Conservation (phyloP, 768 basidiomycete species). For the Lactarius hatsudake region DNA sequence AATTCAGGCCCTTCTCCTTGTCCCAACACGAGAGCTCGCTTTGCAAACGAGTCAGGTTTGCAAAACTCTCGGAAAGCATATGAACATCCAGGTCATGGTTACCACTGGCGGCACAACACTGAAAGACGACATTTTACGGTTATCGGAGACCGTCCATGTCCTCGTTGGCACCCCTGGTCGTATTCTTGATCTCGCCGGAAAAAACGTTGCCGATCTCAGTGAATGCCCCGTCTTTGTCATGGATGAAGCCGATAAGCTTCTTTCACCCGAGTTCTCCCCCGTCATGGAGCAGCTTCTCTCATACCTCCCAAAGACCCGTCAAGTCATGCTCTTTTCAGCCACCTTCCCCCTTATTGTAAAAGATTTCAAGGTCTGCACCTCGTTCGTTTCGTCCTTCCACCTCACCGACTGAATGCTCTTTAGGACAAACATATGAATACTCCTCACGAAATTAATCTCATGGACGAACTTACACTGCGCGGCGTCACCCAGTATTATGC, state of each 20-base stretch:
- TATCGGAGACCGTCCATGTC: conserved; percentile 88
- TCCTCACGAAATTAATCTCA: conserved; percentile 98
- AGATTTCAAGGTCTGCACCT: conserved; percentile 82
- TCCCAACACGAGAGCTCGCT: conserved; percentile 97
- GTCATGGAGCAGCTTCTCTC: conserved; percentile 95
- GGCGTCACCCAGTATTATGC: conserved; percentile 99
- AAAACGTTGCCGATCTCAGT: conserved; percentile 89
- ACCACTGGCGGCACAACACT: conserved; percentile 98
- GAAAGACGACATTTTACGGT: conserved; percentile 94
- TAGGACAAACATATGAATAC: conserved; percentile 96
- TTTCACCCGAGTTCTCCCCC: conserved; percentile 95
- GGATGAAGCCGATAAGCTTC: conserved; percentile 99
- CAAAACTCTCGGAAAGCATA: conserved; percentile 95
- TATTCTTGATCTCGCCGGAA: conserved; percentile 91
- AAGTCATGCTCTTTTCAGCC: conserved; percentile 99
- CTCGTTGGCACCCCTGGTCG: conserved; percentile 97
- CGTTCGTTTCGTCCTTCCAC: neutral
- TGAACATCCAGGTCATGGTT: conserved; percentile 96
- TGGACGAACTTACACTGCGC: conserved; percentile 98
- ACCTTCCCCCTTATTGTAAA: conserved; percentile 99
- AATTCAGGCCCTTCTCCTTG: conserved; percentile 95
- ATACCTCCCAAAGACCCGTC: conserved; percentile 79
- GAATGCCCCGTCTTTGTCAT: conserved; percentile 97
- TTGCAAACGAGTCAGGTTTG: conserved; percentile 99
- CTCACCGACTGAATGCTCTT: conserved; percentile 22